Percentiles rank a stretch among this genome's conserved stretches.
These are phyloP conservation scores for Pythium folliculosum DNA, from an alignment of 352 stramenopile genomes.

Conservation along the genomic window DNA sequence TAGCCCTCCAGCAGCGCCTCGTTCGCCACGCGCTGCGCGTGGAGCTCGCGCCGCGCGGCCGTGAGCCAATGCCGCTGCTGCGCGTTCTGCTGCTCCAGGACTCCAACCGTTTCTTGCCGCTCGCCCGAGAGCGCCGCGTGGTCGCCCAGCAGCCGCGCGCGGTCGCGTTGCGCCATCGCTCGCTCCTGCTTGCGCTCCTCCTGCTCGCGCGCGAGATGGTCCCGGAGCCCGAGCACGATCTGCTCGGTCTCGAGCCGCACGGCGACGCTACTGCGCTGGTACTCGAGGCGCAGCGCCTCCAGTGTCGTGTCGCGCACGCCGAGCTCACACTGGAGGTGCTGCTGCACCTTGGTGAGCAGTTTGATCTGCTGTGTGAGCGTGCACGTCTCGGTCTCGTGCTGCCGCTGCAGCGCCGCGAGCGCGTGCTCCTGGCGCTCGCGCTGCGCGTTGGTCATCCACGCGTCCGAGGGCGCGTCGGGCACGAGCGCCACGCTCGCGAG, in stretches of 20 bases:
- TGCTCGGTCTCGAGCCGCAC: constrained; percentile 50
- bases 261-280: constrained; percentile 51
- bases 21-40: constrained; percentile 67
- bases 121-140: constrained; percentile 43
- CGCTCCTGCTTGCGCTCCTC: constrained; percentile 36
- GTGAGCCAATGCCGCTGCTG: constrained; percentile 73
- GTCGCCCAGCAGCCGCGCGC: constrained; percentile 45
- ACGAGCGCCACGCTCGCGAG: constrained; percentile 49
- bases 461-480: constrained; percentile 59
- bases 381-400: constrained; percentile 48
- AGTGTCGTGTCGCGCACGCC: constrained; percentile 36
- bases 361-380: constrained; percentile 51
- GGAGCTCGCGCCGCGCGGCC: constrained; percentile 59
- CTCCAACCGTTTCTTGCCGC: constrained; percentile 41
- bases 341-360: constrained; percentile 43
- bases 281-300: constrained; percentile 41
- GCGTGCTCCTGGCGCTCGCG: constrained; percentile 52
- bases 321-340: constrained; percentile 41
- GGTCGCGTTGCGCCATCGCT: constrained; percentile 31
- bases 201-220: constrained; percentile 39
- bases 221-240: constrained; percentile 45
- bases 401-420: constrained; percentile 43
- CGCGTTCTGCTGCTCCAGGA: constrained; percentile 38
- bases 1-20: constrained; percentile 67
- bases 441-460: constrained; percentile 73